Base-by-base conservation (phyloP, 1,139 yeast species). In the Protomyces arabidopsidicola region DNA sequence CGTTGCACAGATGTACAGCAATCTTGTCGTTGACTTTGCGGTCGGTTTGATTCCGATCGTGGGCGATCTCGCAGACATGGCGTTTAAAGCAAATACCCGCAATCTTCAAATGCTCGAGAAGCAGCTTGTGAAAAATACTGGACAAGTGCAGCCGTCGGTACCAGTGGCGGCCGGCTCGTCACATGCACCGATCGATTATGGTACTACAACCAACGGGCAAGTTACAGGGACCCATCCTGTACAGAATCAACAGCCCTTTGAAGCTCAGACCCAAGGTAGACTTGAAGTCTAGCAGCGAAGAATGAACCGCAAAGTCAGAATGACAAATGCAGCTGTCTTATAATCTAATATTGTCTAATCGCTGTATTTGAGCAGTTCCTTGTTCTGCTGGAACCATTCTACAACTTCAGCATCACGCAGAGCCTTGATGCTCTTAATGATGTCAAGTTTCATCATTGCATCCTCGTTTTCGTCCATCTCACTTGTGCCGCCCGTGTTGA, bases 61-160 rank as follows among this genome's bases (percentile, higher is more conserved):
- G 20, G 95, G 96, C 14, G 88, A 83, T 68, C 74, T 87, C 55
- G 78, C 86, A 34, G 64, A 55, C 27, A 60, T 60, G 63, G 77
- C 84, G 58, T 88, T 86, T 75, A 86, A 87, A 75, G 84, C 90
- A 65, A 87, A 87, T 70, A 85, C 89, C 35, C 76, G 95, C 67
- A 88, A 88, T 72, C 84, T 85, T 56, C 77, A 86, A 48, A 69
- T 86, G 53, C 73, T 87, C 69, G 91, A 88, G 72, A 78, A 80
- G 65, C 76, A 82, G 67, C 74, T 87, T 69, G 18, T 60, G 12
- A 42, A 60, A 38, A 53, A 51, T 16, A 35, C 34, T 10, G 62
- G 56, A 9, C 51, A 58, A n/a, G 55, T 56, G 16, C 42, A 38
- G 16, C 48, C 48, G 2, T n/a, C 48, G 20, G 22, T 24, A 2